Evolutionary conservation across 805 yeast species (phyloP), one percentile per base, ranked within the genome.

Genomic region (Metschnikowia peoriensis): DNA sequence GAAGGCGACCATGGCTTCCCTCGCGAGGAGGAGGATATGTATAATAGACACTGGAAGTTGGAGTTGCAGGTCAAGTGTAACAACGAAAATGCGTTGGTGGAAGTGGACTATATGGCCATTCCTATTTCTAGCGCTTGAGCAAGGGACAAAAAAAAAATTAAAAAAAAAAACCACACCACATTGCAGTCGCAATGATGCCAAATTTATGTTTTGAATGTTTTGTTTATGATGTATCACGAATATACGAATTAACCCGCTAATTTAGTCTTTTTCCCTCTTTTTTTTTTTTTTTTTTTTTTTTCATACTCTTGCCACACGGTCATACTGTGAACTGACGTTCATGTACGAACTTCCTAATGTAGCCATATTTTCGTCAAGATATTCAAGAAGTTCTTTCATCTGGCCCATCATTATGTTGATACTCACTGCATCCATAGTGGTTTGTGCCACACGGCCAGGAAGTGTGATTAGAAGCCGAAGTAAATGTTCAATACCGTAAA

Each of bases 401-500:
- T 84, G 82, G 9, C 69, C 73, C 53, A 82, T 75, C 53, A 89
- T 67, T 15, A 79, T 78, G 7, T 73, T 75, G 6, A 86, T 71
- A 49, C 91, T 83, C 52, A 84, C 85, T n/a, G 80, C 76, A 61
- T 91, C 97, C 91, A 91, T 88, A 8, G 84, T 72, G 1, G 96
- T 84, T 56, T 84, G 85, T 0, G 89, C 79, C 49, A 92, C 78
- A n/a, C 91, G 71, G 10, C 90, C 94, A 0, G 99, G 98, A 42
- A 94, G 69, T 1, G 88, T 76, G 14, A 89, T 86, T 57, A 91
- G 74, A 51, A 93, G 69, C 57, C 99, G 75, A 54, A 93, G 69
- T 38, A 94, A 71, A 68, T 92, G 97, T 61, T 89, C 92, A 1
- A 86, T 77, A 0, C 97, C 97, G 62, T 92, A 93, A 10, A 46